A percentile compares a stretch with the other conserved stretches of the same genome.
phyloP scores from a whole-genome alignment of 192 early-diverging fungal species.

The Allomyces javanicus region DNA sequence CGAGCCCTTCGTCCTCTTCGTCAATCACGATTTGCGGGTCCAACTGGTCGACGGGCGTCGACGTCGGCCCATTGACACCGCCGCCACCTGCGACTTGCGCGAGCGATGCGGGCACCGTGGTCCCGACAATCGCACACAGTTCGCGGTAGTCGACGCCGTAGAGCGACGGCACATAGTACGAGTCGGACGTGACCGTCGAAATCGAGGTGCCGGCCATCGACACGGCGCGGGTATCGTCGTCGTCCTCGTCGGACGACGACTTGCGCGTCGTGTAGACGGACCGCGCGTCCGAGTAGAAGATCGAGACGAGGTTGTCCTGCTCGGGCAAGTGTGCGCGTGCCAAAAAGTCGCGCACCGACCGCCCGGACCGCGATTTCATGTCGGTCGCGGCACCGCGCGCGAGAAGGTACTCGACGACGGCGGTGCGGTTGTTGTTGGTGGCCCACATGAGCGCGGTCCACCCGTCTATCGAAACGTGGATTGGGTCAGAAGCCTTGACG shows the following conservation, averaged over 20 bases:
- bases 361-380: constrained; percentile 44
- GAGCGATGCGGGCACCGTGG: neutral
- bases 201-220: neutral
- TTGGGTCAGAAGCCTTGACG: no score
- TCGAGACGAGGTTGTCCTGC: neutral
- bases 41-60: neutral
- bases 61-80: neutral
- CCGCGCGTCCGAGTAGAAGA: neutral
- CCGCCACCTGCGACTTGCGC: neutral
- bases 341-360: constrained; percentile 54
- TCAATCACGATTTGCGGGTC: constrained; percentile 20
- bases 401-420: constrained; percentile 50
- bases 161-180: neutral
- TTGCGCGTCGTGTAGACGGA: neutral
- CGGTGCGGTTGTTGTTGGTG: constrained; percentile 54
- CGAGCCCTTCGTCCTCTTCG: constrained; percentile 15
- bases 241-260: neutral
- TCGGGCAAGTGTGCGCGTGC: constrained; percentile 3
- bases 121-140: neutral
- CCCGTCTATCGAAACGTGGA: constrained; percentile 22
- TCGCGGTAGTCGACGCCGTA: neutral
- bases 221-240: neutral
- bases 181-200: neutral
- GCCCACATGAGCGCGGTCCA: constrained; percentile 90
- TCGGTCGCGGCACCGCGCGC: constrained; percentile 51